Evolutionary conservation across 306 rosid species (phyloP).

Genomic region (Corylus avellana): DNA sequence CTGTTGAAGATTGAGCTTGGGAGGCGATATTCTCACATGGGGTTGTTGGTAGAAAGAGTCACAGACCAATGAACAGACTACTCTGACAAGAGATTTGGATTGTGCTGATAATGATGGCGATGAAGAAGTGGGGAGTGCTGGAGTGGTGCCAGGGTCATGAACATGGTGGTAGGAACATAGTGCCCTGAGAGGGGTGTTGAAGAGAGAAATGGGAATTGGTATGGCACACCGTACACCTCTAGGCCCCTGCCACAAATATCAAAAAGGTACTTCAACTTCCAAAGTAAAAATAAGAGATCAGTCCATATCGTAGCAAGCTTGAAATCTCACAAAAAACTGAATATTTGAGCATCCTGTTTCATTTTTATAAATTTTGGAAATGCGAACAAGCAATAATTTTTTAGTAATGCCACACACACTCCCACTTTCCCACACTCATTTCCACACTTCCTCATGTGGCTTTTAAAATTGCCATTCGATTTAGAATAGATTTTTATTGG

Average conservation of each 20-base stretch:
- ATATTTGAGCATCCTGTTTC: background rate
- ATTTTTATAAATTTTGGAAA: background rate
- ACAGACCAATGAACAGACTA: slow-evolving; percentile 56
- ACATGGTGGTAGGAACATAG: slow-evolving; percentile 24
- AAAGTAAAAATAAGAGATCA: slow-evolving; percentile 7
- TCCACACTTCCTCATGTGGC: no score
- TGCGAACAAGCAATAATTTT: background rate
- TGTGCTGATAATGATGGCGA: slow-evolving; percentile 24
- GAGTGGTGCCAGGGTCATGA: slow-evolving; percentile 9
- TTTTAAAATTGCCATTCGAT: no score
- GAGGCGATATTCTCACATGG: slow-evolving; percentile 42
- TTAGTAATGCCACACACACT: no score
- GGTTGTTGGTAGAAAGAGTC: slow-evolving; percentile 54
- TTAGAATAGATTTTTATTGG: no score
- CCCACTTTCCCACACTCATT: no score
- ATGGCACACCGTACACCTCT: slow-evolving; percentile 91
- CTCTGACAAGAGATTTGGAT: slow-evolving; percentile 48
- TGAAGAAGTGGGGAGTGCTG: slow-evolving; percentile 23
- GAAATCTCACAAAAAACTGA: background rate
- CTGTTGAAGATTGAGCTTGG: slow-evolving; percentile 51
- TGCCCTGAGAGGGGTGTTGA: slow-evolving; percentile 25
- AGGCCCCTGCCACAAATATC: slow-evolving; percentile 71
- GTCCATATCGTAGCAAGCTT: slow-evolving; percentile 9
- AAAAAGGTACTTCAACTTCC: slow-evolving; percentile 12
- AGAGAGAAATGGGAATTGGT: slow-evolving; percentile 15